Base-by-base conservation (phyloP, 352 stramenopile species). In the Phytophthora sp. region DNA sequence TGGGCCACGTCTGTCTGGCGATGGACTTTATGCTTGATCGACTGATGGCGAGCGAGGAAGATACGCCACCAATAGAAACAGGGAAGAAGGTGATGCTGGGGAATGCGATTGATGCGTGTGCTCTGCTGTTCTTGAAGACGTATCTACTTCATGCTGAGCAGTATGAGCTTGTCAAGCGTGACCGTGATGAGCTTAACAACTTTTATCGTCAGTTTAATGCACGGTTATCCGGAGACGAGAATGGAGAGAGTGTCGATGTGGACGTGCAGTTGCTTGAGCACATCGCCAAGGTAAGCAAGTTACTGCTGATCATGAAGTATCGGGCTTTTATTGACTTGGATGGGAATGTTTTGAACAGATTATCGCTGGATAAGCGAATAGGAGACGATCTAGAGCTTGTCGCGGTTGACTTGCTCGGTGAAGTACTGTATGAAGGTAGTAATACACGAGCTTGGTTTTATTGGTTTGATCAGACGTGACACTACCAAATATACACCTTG, bases 51-150 rank as follows among this genome's bases (percentile, higher is more conserved):
- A 54, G 69, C 36, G 62, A 78, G 2, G 64, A 63, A 24, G 66
- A 74, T 15, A 7, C 26, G 15, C 30, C 38, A 39, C 5, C 24
- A 16, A 20, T 60, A 13, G 16, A 39, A 29, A 33, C 45, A 12
- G n/a, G 16, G 11, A 42, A 26, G 6, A 72, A 53, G n/a, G 20
- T n/a, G 15, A 27, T 59, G 41, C 39, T 61, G 20, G 66, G 47
- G n/a, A 89, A 80, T 42, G 69, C 70, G 0, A 69, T 90, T n/a
- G 65, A 91, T 18, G 63, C 69, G 7, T 83, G 79, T 33, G 77
- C 63, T 5, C 38, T 91, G 58, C 77, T 91, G 7, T 88, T 91
- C 41, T 47, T 91, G 30, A 85, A 91, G 64, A 91, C 80, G 7
- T 86, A 77, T 66, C 39, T 86, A 44, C 62, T 91, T 7, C 77